Conservation (phyloP, 768 basidiomycete species). For the Lactarius akahatsu region DNA sequence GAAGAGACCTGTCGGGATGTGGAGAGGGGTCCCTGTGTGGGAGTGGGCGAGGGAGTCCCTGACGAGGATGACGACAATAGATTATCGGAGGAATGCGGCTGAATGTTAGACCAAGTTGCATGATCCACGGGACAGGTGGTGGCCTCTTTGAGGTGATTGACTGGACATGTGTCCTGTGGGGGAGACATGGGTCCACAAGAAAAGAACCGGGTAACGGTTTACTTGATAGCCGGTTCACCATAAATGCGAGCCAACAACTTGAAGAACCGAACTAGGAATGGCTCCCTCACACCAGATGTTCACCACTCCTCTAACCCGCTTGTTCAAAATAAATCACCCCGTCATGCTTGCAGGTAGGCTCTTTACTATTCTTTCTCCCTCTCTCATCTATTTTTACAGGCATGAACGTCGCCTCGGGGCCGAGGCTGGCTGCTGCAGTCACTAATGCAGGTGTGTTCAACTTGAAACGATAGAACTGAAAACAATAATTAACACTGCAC, state of each 20-base stretch:
- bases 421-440: slow-evolving; percentile 82
- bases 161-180: slow-evolving; percentile 20
- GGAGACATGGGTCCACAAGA: slow-evolving; percentile 8
- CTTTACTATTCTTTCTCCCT: background rate
- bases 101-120: slow-evolving; percentile 31
- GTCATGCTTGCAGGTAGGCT: slow-evolving; percentile 72
- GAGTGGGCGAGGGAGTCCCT: background rate
- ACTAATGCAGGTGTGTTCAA: slow-evolving; percentile 69
- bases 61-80: background rate
- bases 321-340: slow-evolving; percentile 80
- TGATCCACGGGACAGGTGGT: slow-evolving; percentile 38
- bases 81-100: slow-evolving; percentile 30
- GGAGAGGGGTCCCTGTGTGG: slow-evolving; percentile 45
- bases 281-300: slow-evolving; percentile 65
- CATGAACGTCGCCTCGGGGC: slow-evolving; percentile 87
- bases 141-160: slow-evolving; percentile 17
- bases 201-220: background rate
- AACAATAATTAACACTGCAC: background rate
- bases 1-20: slow-evolving; percentile 79
- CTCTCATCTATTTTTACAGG: slow-evolving; percentile 36
- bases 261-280: slow-evolving; percentile 29
- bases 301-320: slow-evolving; percentile 67
- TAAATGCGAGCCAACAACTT: background rate
- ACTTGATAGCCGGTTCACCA: background rate
- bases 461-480: background rate